A percentile compares a stretch with the other conserved stretches of the same genome.
These are phyloP conservation scores for Spergularia azorica DNA, from an alignment of 179 eudicot genomes.

Conservation along the genomic window DNA sequence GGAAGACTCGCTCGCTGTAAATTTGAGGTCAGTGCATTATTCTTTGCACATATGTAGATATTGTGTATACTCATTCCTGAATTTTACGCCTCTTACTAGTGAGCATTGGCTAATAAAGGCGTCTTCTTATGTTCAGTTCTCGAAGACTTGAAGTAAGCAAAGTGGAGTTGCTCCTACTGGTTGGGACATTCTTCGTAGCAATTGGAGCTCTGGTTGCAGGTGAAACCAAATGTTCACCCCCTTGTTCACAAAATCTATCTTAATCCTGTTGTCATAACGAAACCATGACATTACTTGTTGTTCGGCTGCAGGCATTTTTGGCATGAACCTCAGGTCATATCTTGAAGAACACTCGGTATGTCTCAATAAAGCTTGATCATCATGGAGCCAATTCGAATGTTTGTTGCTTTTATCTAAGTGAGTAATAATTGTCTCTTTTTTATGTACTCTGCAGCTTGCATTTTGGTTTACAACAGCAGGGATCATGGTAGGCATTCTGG, in stretches of 20 bases:
- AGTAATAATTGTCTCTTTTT: not conserved
- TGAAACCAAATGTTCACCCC: conserved; percentile 17
- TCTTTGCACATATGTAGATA: not conserved
- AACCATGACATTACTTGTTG: not conserved
- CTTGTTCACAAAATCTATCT: no score
- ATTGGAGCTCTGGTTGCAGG: conserved; percentile 97
- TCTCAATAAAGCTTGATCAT: conserved; percentile 10
- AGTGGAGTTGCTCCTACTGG: conserved; percentile 97
- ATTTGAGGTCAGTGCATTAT: conserved; percentile 66
- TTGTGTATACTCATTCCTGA: no score
- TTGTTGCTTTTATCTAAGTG: not conserved
- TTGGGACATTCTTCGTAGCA: conserved; percentile 88
- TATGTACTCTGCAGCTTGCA: conserved; percentile 60
- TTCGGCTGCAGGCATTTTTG: conserved; percentile 79
- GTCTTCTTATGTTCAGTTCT: conserved; percentile 51
- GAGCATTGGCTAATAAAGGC: conserved; percentile 13
- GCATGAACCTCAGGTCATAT: conserved; percentile 97
- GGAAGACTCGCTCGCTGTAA: conserved; percentile 98
- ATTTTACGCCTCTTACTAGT: not conserved
- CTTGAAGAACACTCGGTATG: conserved; percentile 89
- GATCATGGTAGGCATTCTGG: conserved; percentile 70
- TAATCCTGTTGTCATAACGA: not conserved
- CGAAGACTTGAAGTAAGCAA: conserved; percentile 97
- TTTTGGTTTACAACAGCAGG: conserved; percentile 96
- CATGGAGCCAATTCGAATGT: no score